Conservation (phyloP, 1,284 basidiomycete species). For the Vanrija humicola region DNA sequence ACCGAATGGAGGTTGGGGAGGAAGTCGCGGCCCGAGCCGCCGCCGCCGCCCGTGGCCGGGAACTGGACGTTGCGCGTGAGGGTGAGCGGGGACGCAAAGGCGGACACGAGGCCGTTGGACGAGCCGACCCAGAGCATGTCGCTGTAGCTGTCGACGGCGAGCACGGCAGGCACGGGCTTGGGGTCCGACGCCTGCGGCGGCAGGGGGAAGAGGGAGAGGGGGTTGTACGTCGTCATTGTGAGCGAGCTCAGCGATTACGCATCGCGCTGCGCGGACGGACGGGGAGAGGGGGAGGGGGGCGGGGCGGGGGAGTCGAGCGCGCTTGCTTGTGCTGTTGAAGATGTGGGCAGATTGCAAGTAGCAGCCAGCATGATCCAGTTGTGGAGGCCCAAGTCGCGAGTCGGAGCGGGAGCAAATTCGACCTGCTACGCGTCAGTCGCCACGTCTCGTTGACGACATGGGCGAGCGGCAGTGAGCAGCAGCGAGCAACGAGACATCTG, state of each 20-base stretch:
- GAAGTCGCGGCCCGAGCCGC: conserved; percentile 51
- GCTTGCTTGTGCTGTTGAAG: no score
- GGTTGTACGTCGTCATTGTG: conserved; percentile 32
- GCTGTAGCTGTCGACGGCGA: conserved; percentile 84
- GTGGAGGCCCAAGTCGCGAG: no score
- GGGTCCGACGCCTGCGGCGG: conserved; percentile 37
- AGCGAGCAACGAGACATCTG: neutral
- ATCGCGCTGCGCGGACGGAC: conserved; percentile 4
- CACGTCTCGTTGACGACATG: neutral
- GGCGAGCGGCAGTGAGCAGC: no score
- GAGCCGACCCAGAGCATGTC: conserved; percentile 86
- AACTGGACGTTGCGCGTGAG: conserved; percentile 63
- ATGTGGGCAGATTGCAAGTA: no score
- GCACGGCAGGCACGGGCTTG: conserved; percentile 54
- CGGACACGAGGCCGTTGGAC: conserved; percentile 66
- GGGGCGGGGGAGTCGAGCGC: no score
- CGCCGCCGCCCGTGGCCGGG: conserved; percentile 53
- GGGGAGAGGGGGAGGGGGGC: neutral
- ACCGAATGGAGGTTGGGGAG: conserved; percentile 48
- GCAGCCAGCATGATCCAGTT: no score
- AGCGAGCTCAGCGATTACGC: neutral
- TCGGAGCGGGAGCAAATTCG: no score
- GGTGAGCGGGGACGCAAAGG: conserved; percentile 61
- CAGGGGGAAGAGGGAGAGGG: conserved; percentile 45
- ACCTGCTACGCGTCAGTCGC: neutral